Evolutionary conservation across 352 stramenopile genomes (phyloP), one percentile per base, ranked within the genome.

Genomic region (Aphanomyces cochlioides): DNA sequence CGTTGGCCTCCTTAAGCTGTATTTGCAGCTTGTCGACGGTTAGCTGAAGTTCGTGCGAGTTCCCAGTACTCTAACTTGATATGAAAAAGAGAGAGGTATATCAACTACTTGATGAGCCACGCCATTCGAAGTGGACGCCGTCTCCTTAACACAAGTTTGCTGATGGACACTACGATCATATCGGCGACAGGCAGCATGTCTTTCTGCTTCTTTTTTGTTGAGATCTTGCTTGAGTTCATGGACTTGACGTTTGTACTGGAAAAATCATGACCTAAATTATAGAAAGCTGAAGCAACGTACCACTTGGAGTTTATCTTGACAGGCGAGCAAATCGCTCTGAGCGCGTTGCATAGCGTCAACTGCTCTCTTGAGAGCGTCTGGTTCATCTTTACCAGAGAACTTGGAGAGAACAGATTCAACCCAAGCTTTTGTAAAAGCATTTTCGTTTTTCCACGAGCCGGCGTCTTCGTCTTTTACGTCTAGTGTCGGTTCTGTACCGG

Each of bases 191-290:
- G 82, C 87, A 28, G 76, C 80, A 79, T 95, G 87, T 0, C 87
- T 79, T 63, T 93, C 84, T 4, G 81, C 76, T 74, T 95, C 87
- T 66, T 92, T 95, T 10, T 77, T 68, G 53, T 92, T 83, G 38
- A 95, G 56, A 70, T 92, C 87, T 28, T 48, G 57, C 65, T 92
- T 77, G 21, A 95, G 72, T 28, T 88, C 81, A 39, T 66, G 56
- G 64, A 95, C 77, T 50, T 83, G 79, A 6, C 66, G 75, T 72
- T 88, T 82, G 56, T 74, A 83, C 83, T 93, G 66, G 43, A 73
- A n/a, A 39, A 8, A 34, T 28, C 34, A 36, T 2, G 28, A 65
- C 56, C 21, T 67, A 2, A 54, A 7, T 21, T 4, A 1, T 56
- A 21, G 38, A 60, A 36, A 63, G 7, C 37, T 17, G 19, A n/a